Evolutionary conservation across 176 grass and related monocot genomes (phyloP).

Genomic region (Saccharum spontaneum): DNA sequence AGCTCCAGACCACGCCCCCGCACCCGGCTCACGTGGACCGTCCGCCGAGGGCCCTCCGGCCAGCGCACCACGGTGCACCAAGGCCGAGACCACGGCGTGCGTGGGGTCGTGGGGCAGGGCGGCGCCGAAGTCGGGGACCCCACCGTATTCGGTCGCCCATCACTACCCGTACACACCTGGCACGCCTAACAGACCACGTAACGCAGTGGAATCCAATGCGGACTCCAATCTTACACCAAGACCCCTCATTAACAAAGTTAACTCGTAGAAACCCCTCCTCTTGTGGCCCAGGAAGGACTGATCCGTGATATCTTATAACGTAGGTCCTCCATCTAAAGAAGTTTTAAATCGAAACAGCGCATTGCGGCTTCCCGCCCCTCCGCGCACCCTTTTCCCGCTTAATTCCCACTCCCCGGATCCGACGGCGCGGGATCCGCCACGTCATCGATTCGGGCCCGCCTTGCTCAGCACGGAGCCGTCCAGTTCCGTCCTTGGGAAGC

Average conservation of each 20-base stretch:
- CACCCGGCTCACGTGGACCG: conserved; percentile 19
- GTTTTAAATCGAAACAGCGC: conserved; percentile 33
- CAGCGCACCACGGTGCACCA: neutral
- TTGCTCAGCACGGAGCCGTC: conserved; percentile 52
- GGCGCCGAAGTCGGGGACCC: neutral
- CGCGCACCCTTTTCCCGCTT: conserved; percentile 38
- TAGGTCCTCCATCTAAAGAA: rapidly evolving
- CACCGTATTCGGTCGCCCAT: conserved; percentile 32
- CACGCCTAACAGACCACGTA: conserved; percentile 37
- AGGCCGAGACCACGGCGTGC: conserved; percentile 16
- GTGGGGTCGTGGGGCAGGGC: neutral
- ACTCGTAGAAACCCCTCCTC: rapidly evolving
- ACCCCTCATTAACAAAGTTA: rapidly evolving
- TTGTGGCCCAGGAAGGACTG: rapidly evolving
- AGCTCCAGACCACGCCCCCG: neutral
- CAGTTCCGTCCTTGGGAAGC: conserved; percentile 52
- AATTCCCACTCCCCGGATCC: neutral
- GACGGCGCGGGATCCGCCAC: conserved; percentile 15
- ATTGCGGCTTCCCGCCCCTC: conserved; percentile 29
- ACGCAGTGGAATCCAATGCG: conserved; percentile 44
- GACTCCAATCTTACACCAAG: neutral
- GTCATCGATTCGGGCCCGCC: conserved; percentile 6
- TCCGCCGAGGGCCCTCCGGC: neutral
- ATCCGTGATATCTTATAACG: rapidly evolving
- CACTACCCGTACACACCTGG: conserved; percentile 56